Conservation (phyloP, 768 basidiomycete genomes). For the Termitomyces sp. region DNA sequence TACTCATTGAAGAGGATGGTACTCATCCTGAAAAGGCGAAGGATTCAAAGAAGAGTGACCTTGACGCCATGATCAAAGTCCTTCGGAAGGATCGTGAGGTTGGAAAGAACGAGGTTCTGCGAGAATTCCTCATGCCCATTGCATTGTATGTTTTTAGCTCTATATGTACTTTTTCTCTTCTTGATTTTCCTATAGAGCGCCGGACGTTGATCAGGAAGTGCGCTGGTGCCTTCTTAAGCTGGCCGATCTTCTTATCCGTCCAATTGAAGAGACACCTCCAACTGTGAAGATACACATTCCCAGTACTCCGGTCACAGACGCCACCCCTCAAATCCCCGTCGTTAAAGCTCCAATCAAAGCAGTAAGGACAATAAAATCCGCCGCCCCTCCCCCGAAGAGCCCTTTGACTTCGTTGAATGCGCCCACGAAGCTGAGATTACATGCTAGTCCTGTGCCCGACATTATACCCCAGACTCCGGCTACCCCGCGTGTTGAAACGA, state of each 20-base stretch:
- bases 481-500: constrained; percentile 26
- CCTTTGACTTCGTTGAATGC: constrained; percentile 33
- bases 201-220: constrained; percentile 80
- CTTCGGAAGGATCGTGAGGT: constrained; percentile 85
- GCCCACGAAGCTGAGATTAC: constrained; percentile 57
- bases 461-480: constrained; percentile 18
- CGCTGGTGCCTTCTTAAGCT: constrained; percentile 90
- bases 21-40: constrained; percentile 61
- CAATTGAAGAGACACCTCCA: constrained; percentile 77
- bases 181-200: constrained; percentile 39
- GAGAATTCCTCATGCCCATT: constrained; percentile 78
- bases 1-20: constrained; percentile 86
- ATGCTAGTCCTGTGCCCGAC: constrained; percentile 27
- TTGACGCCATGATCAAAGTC: constrained; percentile 81
- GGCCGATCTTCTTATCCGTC: constrained; percentile 82
- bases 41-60: constrained; percentile 76
- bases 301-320: constrained; percentile 64
- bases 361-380: constrained; percentile 30
- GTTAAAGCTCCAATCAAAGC: constrained; percentile 46
- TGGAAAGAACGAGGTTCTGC: constrained; percentile 70
- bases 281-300: constrained; percentile 82
- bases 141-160: constrained; percentile 51
- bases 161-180: constrained; percentile 17
- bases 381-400: constrained; percentile 32
- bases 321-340: constrained; percentile 46